Conservation (phyloP, 495 filamentous ascomycete species). For the Aspergillus funiculosus region DNA sequence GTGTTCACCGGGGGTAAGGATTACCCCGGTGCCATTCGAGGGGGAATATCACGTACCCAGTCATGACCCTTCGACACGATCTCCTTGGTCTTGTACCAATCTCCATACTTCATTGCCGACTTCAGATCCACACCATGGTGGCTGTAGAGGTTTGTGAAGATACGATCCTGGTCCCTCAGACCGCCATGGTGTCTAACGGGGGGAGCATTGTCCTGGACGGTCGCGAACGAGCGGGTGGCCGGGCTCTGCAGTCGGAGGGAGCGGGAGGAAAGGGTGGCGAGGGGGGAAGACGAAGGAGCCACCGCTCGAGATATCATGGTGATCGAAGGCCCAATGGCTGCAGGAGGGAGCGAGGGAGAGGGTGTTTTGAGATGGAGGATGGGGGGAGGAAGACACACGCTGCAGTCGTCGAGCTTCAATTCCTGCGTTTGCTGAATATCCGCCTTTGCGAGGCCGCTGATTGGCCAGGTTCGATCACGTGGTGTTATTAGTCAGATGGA, state of each 20-base stretch:
- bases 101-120: conserved; percentile 94
- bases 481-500: conserved; percentile 18
- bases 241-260: conserved; percentile 47
- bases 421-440: conserved; percentile 46
- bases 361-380: conserved; percentile 16
- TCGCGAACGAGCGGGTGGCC: conserved; percentile 69
- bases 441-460: conserved; percentile 37
- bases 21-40: background rate
- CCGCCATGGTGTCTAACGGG: conserved; percentile 74
- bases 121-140: conserved; percentile 87
- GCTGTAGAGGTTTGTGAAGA: conserved; percentile 97
- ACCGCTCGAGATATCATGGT: conserved; percentile 49
- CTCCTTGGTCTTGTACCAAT: conserved; percentile 99
- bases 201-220: conserved; percentile 73
- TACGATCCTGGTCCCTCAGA: conserved; percentile 89
- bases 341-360: conserved; percentile 20
- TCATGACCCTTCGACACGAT: conserved; percentile 95
- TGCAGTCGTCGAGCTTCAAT: conserved; percentile 33
- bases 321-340: conserved; percentile 32
- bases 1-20: background rate
- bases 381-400: no score
- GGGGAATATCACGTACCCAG: conserved; percentile 60
- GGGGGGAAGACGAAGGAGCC: conserved; percentile 44
- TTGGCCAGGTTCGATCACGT: conserved; percentile 32
- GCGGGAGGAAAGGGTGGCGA: conserved; percentile 51